Evolutionary conservation across 2,329 filamentous ascomycete species (phyloP).

Genomic region (Colletotrichum brevisporum): DNA sequence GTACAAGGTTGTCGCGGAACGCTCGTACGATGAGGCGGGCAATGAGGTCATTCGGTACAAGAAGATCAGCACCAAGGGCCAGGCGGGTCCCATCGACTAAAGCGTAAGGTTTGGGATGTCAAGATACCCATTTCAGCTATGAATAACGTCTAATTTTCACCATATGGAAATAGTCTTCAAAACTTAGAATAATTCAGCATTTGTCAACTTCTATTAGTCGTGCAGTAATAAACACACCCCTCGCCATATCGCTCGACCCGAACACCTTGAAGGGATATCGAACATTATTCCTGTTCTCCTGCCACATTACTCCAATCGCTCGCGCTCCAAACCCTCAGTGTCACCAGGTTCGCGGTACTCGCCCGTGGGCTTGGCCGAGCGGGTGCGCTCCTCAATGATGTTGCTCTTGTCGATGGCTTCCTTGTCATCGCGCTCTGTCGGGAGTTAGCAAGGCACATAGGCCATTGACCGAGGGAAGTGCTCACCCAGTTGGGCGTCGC

Average conservation of each 20-base stretch:
- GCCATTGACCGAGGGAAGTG: accelerated
- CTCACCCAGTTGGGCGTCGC: slow-evolving; percentile 53
- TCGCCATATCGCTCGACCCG: too few relatives aligned
- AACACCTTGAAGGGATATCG: too few relatives aligned
- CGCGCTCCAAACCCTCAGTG: slow-evolving; percentile 45
- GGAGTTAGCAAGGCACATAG: accelerated
- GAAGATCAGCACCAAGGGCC: slow-evolving; percentile 45
- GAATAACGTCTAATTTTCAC: too few relatives aligned
- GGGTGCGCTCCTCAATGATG: slow-evolving; percentile 53
- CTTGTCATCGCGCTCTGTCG: slow-evolving; percentile 51
- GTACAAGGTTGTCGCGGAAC: slow-evolving; percentile 63
- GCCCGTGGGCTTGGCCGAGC: slow-evolving; percentile 46
- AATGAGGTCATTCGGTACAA: slow-evolving; percentile 58
- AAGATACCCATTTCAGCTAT: too few relatives aligned
- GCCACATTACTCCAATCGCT: slow-evolving; percentile 12
- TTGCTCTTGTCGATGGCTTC: slow-evolving; percentile 55
- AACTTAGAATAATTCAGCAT: too few relatives aligned
- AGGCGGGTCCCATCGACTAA: slow-evolving; percentile 17
- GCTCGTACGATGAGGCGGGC: slow-evolving; percentile 55
- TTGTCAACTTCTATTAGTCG: too few relatives aligned
- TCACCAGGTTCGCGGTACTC: slow-evolving; percentile 53
- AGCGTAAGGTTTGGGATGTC: too few relatives aligned
- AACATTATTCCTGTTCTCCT: too few relatives aligned
- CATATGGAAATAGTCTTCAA: too few relatives aligned
- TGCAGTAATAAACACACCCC: too few relatives aligned